phyloP scores from a whole-genome alignment of 192 early-diverging fungal genomes.

The Diversispora eburnea region DNA sequence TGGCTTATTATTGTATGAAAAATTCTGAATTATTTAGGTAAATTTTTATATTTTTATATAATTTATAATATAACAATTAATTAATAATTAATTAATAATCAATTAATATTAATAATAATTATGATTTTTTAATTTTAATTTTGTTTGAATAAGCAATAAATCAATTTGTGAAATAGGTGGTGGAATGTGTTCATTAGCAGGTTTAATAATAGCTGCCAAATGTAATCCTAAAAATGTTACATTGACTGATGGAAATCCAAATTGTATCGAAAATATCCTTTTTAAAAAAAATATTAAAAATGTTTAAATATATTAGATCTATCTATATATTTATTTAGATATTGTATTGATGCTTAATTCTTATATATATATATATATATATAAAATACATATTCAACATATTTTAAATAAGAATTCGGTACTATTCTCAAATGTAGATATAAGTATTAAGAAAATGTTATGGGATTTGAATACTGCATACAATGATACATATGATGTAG shows the following conservation, averaged over 20 bases:
- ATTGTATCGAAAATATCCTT: constrained; percentile 13
- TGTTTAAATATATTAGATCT: not conserved
- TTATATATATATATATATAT: not conserved
- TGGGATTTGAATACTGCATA: not conserved
- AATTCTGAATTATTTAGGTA: constrained; percentile 11
- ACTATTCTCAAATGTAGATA: not conserved
- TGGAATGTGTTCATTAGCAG: constrained; percentile 7
- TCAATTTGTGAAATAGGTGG: constrained; percentile 6
- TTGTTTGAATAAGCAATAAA: constrained; percentile 6
- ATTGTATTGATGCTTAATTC: not conserved
- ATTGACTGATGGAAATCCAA: constrained; percentile 5
- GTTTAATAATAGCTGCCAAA: constrained; percentile 2
- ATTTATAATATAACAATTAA: not conserved
- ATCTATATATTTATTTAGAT: not conserved
- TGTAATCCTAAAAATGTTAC: constrained; percentile 4
- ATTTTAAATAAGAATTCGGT: not conserved
- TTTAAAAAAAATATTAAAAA: not conserved
- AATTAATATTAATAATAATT: not conserved
- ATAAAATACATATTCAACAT: constrained; percentile 4
- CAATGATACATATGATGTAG: not conserved
- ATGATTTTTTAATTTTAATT: not conserved
- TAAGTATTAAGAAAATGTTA: not conserved
- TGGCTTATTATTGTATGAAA: constrained; percentile 12
- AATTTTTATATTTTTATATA: not conserved
- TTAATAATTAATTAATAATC: not conserved